Percentiles rank a stretch among this genome's conserved stretches.
Conservation (phyloP, 352 stramenopile genomes). For the Pelagophyceae sp. region DNA sequence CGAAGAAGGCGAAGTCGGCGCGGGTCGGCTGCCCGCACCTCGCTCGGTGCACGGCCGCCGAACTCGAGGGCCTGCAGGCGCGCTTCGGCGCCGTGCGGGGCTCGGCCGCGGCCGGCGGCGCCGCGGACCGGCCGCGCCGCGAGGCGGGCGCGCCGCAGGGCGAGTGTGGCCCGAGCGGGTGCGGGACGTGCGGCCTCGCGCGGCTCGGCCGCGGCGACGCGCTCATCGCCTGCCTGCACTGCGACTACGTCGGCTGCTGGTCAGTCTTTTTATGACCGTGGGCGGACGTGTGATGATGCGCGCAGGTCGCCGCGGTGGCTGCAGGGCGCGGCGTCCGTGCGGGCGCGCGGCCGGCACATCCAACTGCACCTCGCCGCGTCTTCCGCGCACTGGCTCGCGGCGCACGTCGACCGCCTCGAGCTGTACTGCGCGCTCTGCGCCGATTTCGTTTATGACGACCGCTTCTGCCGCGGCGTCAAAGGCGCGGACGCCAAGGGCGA, state of each 20-base stretch:
- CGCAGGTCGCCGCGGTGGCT: background rate
- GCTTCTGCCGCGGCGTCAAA: background rate
- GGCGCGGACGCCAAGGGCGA: background rate
- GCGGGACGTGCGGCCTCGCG: background rate
- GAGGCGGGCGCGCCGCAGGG: background rate
- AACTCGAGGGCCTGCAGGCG: background rate
- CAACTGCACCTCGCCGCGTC: background rate
- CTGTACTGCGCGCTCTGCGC: constrained; percentile 32
- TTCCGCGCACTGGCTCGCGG: constrained; percentile 23
- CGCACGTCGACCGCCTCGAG: constrained; percentile 21
- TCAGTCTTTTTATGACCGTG: constrained; percentile 11
- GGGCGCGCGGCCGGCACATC: background rate
- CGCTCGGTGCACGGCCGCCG: too few relatives aligned
- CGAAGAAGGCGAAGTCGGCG: too few relatives aligned
- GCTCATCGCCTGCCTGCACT: constrained; percentile 34
- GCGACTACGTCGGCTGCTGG: constrained; percentile 30
- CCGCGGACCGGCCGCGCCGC: background rate
- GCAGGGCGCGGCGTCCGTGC: background rate
- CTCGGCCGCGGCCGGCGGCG: too few relatives aligned
- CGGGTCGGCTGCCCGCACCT: background rate
- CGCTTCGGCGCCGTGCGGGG: background rate
- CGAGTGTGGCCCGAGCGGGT: too few relatives aligned
- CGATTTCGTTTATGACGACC: constrained; percentile 35
- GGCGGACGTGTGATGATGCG: background rate
- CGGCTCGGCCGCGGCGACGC: constrained; percentile 19